These are phyloP conservation scores for Dunaliella salina DNA, from an alignment of 163 green algal genomes.

Conservation along the genomic window DNA sequence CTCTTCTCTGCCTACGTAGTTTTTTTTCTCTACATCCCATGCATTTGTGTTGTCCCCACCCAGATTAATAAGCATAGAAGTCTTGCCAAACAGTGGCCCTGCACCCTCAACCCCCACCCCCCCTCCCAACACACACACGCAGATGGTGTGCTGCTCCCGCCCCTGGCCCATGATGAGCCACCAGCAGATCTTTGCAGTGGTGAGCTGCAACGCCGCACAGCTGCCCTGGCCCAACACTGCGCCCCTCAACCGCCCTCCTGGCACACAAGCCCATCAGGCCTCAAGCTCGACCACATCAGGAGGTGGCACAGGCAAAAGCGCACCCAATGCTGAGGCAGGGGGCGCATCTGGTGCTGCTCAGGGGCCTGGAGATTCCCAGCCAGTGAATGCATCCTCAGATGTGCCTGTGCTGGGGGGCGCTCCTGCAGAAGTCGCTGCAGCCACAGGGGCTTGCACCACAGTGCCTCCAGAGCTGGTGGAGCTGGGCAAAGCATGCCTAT, in stretches of 20 bases:
- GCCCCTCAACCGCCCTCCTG: no score
- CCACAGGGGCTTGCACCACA: not conserved
- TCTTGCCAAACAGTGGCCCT: no score
- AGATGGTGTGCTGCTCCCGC: conserved; percentile 30
- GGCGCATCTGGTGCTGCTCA: not conserved
- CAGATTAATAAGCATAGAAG: no score
- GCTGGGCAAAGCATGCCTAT: not conserved
- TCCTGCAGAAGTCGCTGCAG: not conserved
- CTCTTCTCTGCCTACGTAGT: no score
- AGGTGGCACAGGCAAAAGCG: no score
- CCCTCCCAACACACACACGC: no score
- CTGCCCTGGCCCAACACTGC: not conserved
- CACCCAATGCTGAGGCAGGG: no score
- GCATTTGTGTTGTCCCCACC: no score
- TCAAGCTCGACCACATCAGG: no score
- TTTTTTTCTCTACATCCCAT: no score
- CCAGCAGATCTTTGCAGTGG: conserved; percentile 14
- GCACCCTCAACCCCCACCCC: no score
- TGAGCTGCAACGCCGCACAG: not conserved
- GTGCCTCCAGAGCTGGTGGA: not conserved
- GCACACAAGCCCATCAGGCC: not conserved
- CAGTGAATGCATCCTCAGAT: not conserved
- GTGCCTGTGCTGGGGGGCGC: not conserved
- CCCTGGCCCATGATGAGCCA: conserved; percentile 31
- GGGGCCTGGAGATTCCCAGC: not conserved